Evolutionary conservation across 345 rosid genomes (phyloP), one percentile per base, ranked within the genome.

Genomic region (Excoecaria agallocha): DNA sequence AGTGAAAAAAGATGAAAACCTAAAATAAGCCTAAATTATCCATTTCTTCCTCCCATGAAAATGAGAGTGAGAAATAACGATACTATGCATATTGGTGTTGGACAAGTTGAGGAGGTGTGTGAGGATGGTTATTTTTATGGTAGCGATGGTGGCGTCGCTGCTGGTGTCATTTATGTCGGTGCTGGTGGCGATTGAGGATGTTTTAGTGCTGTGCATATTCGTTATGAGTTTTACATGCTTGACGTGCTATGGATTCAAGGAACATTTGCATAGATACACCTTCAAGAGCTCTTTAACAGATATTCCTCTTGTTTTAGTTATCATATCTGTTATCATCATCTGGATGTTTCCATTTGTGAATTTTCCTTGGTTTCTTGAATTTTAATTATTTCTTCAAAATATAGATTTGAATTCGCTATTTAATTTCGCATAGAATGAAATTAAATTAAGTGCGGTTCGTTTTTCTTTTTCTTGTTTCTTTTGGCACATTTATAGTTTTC

Each of bases 121-220:
- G 8, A 75, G 95, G 81, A 93, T 97, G 59, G 76, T 80, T n/a
- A 91, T 91, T 69, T 93, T 93, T 79, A 82, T 93, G 90, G 89
- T 93, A 77, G 95, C 97, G 57, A 91, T 93, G 98, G 82, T 93
- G 76, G 90, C 85, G 25, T 93, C 98, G 50, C 87, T 93, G 15
- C 70, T 93, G 57, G 89, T 84, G 12, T 91, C 96, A 6, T 93
- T 96, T 38, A 79, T 93, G 74, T 95, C 96, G 66, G 77, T 93
- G 55, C 87, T 93, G 70, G 98, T 91, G 69, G 90, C 97, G 75
- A 58, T 89, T 6, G 88, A 84, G 3, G 98, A 93, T 67, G 89
- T 91, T 5, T 15, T 88, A 70, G 86, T 89, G n/a, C 90, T 90
- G 2, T 86, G 81, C 78, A 82, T 86, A 20, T 74, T 93, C 80